phyloP scores from a whole-genome alignment of 805 yeast genomes.

The Ogataea nitratoaversa region DNA sequence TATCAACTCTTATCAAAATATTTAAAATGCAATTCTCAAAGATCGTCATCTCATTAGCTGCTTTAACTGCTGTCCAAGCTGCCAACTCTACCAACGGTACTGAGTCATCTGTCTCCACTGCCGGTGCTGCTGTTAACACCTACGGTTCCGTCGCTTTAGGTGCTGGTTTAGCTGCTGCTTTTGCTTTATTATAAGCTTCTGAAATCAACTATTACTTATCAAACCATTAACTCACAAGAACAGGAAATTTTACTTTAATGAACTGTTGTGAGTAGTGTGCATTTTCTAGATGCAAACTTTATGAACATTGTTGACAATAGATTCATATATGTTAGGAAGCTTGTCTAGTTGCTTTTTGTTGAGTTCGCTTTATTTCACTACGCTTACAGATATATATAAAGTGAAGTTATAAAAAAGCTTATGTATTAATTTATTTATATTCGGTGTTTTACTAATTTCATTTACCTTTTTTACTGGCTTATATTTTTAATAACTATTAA shows the following conservation, averaged over 20 bases:
- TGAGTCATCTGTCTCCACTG: conserved; percentile 39
- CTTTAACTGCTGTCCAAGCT: conserved; percentile 66
- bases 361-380: background rate
- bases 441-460: conserved; percentile 3
- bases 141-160: conserved; percentile 71
- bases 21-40: conserved; percentile 63
- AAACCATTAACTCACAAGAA: background rate
- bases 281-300: too few relatives aligned
- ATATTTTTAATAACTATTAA: background rate
- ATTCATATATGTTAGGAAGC: background rate
- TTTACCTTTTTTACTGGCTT: background rate
- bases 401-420: conserved; percentile 1
- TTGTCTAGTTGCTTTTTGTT: too few relatives aligned
- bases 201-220: background rate
- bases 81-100: conserved; percentile 43
- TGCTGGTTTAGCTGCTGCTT: conserved; percentile 85
- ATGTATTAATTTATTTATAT: conserved; percentile 2
- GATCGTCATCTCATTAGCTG: conserved; percentile 65
- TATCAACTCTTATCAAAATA: background rate
- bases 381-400: background rate
- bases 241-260: too few relatives aligned
- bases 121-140: conserved; percentile 37
- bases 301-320: too few relatives aligned
- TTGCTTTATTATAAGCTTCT: conserved; percentile 36
- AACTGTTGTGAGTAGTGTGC: too few relatives aligned